A percentile compares a stretch with the other conserved stretches of the same genome.
Conservation (phyloP, 1,284 basidiomycete genomes). For the Termitomyces sp. region DNA sequence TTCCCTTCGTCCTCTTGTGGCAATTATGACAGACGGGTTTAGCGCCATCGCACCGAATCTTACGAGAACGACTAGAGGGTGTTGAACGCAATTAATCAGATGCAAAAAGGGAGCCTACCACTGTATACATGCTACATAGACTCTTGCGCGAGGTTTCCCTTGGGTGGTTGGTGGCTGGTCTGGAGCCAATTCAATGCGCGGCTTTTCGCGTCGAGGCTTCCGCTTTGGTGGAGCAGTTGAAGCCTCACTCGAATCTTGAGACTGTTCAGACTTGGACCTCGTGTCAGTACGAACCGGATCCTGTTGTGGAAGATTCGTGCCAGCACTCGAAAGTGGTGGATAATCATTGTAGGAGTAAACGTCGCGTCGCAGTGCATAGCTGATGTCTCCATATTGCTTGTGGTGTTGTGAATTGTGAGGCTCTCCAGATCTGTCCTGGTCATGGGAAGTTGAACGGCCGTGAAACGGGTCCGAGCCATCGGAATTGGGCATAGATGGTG, state of each 20-base stretch:
- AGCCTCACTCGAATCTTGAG: neutral
- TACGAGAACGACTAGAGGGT: slow-evolving; percentile 57
- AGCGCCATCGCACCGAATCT: slow-evolving; percentile 77
- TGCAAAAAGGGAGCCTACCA: slow-evolving; percentile 42
- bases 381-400: neutral
- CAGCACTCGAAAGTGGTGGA: neutral
- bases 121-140: slow-evolving; percentile 74
- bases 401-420: neutral
- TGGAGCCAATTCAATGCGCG: slow-evolving; percentile 56
- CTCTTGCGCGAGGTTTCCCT: slow-evolving; percentile 63
- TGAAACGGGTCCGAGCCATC: slow-evolving; percentile 1
- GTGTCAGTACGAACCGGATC: neutral
- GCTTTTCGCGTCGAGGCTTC: slow-evolving; percentile 54
- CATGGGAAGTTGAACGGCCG: neutral
- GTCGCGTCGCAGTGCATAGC: slow-evolving; percentile 5
- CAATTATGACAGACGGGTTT: slow-evolving; percentile 74
- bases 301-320: neutral
- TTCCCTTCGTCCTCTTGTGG: slow-evolving; percentile 38
- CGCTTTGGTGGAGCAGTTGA: slow-evolving; percentile 18
- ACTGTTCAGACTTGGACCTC: neutral
- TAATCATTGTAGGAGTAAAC: slow-evolving; percentile 4
- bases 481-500: neutral
- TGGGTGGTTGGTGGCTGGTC: slow-evolving; percentile 74
- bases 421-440: neutral
- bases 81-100: slow-evolving; percentile 6